A percentile compares a stretch with the other conserved stretches of the same genome.
These are phyloP conservation scores for Talaromyces sp. DNA, from an alignment of 2,329 filamentous ascomycete genomes.

Conservation along the genomic window DNA sequence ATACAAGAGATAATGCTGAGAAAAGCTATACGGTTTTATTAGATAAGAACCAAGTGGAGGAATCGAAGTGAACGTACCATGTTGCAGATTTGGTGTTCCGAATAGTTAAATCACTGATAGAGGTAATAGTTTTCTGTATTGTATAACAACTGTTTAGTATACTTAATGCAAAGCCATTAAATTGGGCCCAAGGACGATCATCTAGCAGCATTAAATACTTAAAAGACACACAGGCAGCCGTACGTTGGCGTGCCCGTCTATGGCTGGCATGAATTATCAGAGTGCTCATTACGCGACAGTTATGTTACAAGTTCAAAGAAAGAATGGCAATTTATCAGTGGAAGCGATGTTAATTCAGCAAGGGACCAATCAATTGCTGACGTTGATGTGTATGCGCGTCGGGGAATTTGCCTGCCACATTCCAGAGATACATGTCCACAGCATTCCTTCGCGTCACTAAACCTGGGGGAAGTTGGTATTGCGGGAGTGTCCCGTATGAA, in stretches of 20 bases:
- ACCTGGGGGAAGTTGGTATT: background rate
- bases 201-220: background rate
- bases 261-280: background rate
- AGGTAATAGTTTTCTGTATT: background rate
- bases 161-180: background rate
- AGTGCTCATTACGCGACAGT: background rate
- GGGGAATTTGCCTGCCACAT: constrained; percentile 7
- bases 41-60: background rate
- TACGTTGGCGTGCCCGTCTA: background rate
- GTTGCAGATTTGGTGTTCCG: background rate
- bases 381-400: background rate
- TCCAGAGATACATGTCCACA: background rate
- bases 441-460: constrained; percentile 10
- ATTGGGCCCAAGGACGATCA: background rate
- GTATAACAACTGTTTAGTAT: background rate
- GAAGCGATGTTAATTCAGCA: background rate
- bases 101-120: background rate
- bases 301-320: background rate
- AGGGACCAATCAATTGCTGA: background rate
- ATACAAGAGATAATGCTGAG: constrained; percentile 2
- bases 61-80: background rate
- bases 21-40: background rate
- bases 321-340: background rate
- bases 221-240: background rate
- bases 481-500: background rate